Base-by-base conservation (phyloP, 768 basidiomycete species). In the Lactarius trivialis region DNA sequence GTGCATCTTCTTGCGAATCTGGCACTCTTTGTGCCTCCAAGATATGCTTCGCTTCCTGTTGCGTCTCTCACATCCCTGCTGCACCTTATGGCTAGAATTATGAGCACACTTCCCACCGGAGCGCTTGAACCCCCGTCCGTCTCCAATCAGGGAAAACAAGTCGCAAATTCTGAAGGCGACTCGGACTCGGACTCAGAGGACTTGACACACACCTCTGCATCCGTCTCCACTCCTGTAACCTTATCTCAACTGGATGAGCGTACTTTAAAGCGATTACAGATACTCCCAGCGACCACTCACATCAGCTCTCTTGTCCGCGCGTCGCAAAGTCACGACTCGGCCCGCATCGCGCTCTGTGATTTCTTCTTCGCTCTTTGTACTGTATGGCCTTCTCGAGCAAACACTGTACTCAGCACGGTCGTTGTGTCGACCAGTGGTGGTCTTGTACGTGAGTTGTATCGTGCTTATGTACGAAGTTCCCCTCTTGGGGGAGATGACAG, bases 1-100 rank as follows among this genome's bases (percentile, higher is more conserved):
- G 71, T 86, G 49, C 82, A 93, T 68, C 79, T 94, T 4, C 68
- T 91, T 7, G 86, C 91, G 1, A 95, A 92, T 68, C 73, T 91
- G 14, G 72, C 82, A 56, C 78, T 83, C 30, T 86, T 94, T 70
- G 78, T 78, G 12, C 76, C 83, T 1, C 82, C 87, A 2, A 80
- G 86, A 48, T 88, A 91, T 69, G 65, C 78, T 11, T 71, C 72
- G 7, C 74, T 89, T 14, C 72, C 78, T 0, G 65, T 75, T 3
- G 61, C 75, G 0, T 76, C 83, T 3, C 70, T 90, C 17, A 72
- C 70, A 21, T 73, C 77, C 7, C 89, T 88, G 64, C 74, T 90
- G 21, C 72, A 73, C 8, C 76, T 90, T 33, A 76, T 82, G 21
- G 73, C 82, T 3, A 67, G 70, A 0, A 70, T 89, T 7, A 70